Base-by-base conservation (phyloP, 2,329 filamentous ascomycete species). In the Colletotrichum karsti region DNA sequence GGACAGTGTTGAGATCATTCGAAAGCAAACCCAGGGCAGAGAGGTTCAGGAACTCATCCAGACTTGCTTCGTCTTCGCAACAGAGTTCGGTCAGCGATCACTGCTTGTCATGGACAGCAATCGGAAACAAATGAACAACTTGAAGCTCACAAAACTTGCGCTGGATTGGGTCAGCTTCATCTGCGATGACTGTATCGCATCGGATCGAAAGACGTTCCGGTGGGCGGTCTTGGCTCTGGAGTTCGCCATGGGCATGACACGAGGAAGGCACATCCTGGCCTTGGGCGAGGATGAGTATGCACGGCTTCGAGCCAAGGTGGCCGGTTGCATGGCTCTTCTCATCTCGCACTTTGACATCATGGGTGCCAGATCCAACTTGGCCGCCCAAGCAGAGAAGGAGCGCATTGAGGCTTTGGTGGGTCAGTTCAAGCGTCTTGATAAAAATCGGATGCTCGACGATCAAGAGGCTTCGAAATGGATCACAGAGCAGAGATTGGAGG, bases 311-410 rank as follows among this genome's bases (percentile, higher is more conserved):
- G 86, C 90, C 65, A 98, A 98, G 79, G 96, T 99, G 5, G 94
- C 94, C 8, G 95, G 95, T 0, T 99, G 96, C 79, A 99, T 99
- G 96, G 95, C 94, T 20, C 87, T 99, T 24, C 85, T 99, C 54
- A 98, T 99, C 72, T 98, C 95, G 9, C 96, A 99, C 80, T 99
- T 99, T 75, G 96, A 99, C 79, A 98, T 99, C 80, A 97, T 99
- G 92, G 96, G 96, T 24, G 96, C 96, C 26, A 90, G 95, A 74
- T 97, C 95, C 7, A 98, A 92, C 44, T 87, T 98, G 70, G 96
- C 96, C 10, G 96, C 96, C 5, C 94, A 98, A 80, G 94, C 94
- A 2, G 96, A 99, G 81, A 95, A 94, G 78, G 93, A 97, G 76
- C 89, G 93, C 46, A 87, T 95, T 72, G 95, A 98, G 74, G 92